phyloP scores from a whole-genome alignment of 805 yeast genomes.

The Metschnikowia hibisci region DNA sequence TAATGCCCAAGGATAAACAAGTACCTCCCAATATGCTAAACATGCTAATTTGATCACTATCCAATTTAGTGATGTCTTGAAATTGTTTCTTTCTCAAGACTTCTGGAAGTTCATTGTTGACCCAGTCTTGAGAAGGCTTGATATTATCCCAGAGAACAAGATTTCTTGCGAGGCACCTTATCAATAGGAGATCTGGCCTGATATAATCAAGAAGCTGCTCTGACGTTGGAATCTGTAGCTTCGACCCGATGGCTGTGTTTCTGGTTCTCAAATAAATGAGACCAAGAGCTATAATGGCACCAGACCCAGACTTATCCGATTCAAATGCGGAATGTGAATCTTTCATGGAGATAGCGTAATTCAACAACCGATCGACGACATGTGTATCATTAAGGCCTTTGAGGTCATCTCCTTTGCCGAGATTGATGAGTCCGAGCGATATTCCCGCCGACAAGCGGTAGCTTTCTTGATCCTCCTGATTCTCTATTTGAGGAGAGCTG shows the following conservation, averaged over 20 bases:
- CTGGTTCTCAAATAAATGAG: slow-evolving; percentile 70
- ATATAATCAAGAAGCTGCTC: slow-evolving; percentile 60
- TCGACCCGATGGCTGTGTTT: slow-evolving; percentile 54
- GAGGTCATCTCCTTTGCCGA: slow-evolving; percentile 68
- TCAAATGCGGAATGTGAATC: slow-evolving; percentile 60
- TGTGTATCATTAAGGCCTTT: slow-evolving; percentile 59
- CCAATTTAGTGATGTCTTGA: slow-evolving; percentile 27
- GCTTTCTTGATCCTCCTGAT: slow-evolving; percentile 63
- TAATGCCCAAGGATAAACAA: slow-evolving; percentile 69
- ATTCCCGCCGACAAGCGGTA: slow-evolving; percentile 87
- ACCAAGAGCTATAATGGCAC: slow-evolving; percentile 72
- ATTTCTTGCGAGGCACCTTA: slow-evolving; percentile 60
- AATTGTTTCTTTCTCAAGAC: slow-evolving; percentile 32
- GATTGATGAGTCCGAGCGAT: slow-evolving; percentile 76
- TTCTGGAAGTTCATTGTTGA: slow-evolving; percentile 52
- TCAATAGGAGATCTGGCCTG: slow-evolving; percentile 72
- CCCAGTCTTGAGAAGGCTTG: slow-evolving; percentile 50
- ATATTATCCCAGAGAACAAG: slow-evolving; percentile 71
- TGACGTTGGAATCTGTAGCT: slow-evolving; percentile 57
- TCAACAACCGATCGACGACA: slow-evolving; percentile 56
- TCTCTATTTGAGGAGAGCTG: slow-evolving; percentile 51
- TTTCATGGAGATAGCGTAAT: slow-evolving; percentile 54
- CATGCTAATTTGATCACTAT: slow-evolving; percentile 59
- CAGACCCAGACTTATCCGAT: slow-evolving; percentile 61
- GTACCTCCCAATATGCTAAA: slow-evolving; percentile 71